These are phyloP conservation scores for Phymatotrichopsis omnivora DNA, from an alignment of 2,329 filamentous ascomycete genomes.

Conservation along the genomic window DNA sequence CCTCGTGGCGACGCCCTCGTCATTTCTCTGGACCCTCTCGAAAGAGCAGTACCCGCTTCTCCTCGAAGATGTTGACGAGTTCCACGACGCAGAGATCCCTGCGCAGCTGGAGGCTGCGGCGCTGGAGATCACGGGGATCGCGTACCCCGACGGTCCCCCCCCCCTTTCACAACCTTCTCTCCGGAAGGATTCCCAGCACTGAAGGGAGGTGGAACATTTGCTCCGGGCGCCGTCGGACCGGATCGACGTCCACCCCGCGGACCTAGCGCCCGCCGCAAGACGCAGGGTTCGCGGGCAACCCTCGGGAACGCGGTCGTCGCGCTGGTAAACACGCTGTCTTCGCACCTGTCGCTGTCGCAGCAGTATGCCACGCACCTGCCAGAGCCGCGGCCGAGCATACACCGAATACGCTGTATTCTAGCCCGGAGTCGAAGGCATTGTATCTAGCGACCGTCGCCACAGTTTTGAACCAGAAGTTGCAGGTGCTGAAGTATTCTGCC, in stretches of 20 bases:
- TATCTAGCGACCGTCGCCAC: conserved; percentile 28
- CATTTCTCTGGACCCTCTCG: conserved; percentile 1
- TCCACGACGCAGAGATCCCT: conserved; percentile 23
- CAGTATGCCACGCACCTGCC: conserved; percentile 6
- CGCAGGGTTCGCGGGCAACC: conserved; percentile 8
- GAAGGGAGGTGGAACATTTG: conserved; percentile 11
- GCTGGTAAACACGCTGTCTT: conserved; percentile 5
- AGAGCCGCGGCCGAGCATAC: conserved; percentile 15
- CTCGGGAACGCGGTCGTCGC: conserved; percentile 7
- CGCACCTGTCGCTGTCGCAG: conserved; percentile 1
- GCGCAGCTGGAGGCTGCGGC: conserved; percentile 12
- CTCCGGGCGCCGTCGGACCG: conserved; percentile 4
- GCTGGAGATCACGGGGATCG: conserved; percentile 17
- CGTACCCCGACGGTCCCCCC: conserved; percentile 18
- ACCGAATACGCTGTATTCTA: conserved; percentile 20
- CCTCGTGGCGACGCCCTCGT: conserved; percentile 13
- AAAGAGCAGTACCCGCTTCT: conserved; percentile 11
- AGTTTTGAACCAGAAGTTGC: conserved; percentile 28
- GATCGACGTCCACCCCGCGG: conserved; percentile 25
- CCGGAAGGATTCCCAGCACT: background rate
- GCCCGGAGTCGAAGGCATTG: conserved; percentile 24
- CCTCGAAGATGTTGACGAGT: conserved; percentile 17
- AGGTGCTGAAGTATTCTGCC: conserved; percentile 28
- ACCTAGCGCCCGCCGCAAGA: conserved; percentile 20
- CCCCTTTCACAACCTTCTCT: no score